Evolutionary conservation across 306 rosid genomes (phyloP).

Genomic region (Pachyrhizus erosus): DNA sequence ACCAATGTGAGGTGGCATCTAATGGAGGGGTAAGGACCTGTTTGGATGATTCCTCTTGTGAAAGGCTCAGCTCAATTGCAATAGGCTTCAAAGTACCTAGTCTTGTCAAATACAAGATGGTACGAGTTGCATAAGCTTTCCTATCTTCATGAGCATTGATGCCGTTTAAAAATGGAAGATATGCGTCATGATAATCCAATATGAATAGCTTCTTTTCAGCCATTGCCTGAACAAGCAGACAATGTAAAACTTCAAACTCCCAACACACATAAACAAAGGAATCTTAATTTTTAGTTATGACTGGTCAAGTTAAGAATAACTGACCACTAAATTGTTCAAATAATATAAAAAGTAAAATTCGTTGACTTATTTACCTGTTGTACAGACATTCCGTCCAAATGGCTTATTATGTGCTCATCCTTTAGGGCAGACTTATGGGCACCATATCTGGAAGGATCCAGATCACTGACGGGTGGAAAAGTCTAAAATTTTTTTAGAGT

Average conservation of each 20-base stretch:
- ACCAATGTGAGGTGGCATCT: conserved; percentile 52
- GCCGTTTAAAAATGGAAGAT: conserved; percentile 47
- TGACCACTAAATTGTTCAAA: neutral
- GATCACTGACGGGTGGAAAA: conserved; percentile 52
- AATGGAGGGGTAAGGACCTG: conserved; percentile 52
- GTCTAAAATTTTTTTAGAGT: too few relatives aligned
- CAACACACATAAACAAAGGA: neutral
- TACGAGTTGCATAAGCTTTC: conserved; percentile 50
- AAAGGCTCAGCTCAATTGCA: conserved; percentile 49
- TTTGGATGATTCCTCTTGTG: conserved; percentile 33
- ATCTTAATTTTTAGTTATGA: neutral
- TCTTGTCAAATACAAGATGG: conserved; percentile 39
- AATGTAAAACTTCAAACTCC: neutral
- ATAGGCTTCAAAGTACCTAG: conserved; percentile 49
- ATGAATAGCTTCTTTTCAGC: conserved; percentile 45
- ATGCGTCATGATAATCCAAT: conserved; percentile 50
- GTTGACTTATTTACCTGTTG: conserved; percentile 42
- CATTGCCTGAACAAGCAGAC: conserved; percentile 42
- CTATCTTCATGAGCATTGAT: conserved; percentile 45
- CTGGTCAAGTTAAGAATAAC: neutral
- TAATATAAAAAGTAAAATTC: neutral
- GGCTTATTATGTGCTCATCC: conserved; percentile 50
- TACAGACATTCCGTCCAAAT: conserved; percentile 49
- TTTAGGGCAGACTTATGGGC: conserved; percentile 49
- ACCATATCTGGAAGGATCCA: conserved; percentile 49